Evolutionary conservation across 2,329 filamentous ascomycete species (phyloP).

Genomic region (Lasiodiplodia gonubiensis): DNA sequence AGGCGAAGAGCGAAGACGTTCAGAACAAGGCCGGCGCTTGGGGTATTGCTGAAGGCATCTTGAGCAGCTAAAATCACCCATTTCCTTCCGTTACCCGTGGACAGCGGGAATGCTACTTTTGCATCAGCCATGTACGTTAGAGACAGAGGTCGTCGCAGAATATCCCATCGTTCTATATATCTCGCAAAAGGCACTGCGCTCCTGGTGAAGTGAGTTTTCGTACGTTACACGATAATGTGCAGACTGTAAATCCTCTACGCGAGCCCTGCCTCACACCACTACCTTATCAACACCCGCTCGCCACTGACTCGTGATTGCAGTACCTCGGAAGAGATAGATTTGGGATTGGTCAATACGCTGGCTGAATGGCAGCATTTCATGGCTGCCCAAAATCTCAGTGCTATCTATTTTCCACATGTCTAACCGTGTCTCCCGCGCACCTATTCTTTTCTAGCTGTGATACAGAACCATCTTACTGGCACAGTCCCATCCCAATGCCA

Average conservation of each 20-base stretch:
- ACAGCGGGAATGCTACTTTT: background rate
- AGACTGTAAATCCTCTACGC: too few species aligned
- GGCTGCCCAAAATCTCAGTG: too few species aligned
- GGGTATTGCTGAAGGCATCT: conserved; percentile 10
- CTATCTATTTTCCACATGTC: background rate
- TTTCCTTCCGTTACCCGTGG: background rate
- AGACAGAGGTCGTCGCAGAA: background rate
- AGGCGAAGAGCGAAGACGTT: conserved; percentile 6
- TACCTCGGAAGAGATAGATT: too few species aligned
- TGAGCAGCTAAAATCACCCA: background rate
- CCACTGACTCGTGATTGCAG: too few species aligned
- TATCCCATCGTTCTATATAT: background rate
- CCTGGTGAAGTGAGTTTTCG: too few species aligned
- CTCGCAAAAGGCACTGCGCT: too few species aligned
- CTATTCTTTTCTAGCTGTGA: background rate
- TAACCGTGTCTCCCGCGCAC: background rate
- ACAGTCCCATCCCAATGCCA: conserved; percentile 4
- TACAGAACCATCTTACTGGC: background rate
- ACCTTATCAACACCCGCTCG: too few species aligned
- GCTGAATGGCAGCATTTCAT: too few species aligned
- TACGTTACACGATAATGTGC: too few species aligned
- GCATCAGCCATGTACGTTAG: background rate
- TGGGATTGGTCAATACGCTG: too few species aligned
- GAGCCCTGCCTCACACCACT: too few species aligned
- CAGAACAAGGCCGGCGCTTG: conserved; percentile 11